phyloP scores from a whole-genome alignment of 148 eudicot genomes.

The Rhododendron ovatum region DNA sequence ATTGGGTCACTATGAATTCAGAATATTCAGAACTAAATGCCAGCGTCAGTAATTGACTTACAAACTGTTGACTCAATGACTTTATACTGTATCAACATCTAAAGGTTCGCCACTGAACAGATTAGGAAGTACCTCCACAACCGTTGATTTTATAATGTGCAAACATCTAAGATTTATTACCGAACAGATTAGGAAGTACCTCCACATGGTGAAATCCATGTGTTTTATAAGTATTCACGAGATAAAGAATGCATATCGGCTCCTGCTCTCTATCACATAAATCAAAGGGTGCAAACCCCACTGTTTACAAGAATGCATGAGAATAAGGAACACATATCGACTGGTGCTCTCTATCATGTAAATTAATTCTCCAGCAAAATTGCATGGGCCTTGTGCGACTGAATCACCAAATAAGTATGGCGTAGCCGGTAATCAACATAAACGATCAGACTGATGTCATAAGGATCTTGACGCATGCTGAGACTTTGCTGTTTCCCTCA shows the following conservation, averaged over 20 bases:
- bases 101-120: background rate
- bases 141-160: background rate
- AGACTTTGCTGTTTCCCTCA: constrained; percentile 90
- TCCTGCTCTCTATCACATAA: background rate
- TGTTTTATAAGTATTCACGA: background rate
- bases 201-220: background rate
- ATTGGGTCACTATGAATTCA: background rate
- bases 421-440: background rate
- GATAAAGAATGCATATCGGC: background rate
- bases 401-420: background rate
- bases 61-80: background rate
- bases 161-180: background rate
- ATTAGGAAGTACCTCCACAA: background rate
- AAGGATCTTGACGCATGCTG: constrained; percentile 75
- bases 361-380: constrained; percentile 1
- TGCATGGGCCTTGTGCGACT: background rate
- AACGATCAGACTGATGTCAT: constrained; percentile 14
- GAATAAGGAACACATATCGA: background rate
- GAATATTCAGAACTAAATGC: background rate
- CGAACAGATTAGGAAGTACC: background rate
- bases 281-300: background rate
- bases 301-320: background rate
- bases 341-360: background rate
- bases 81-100: background rate
- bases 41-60: background rate